These are phyloP conservation scores for Calycina herbarum DNA, from an alignment of 2,329 filamentous ascomycete genomes.

Conservation along the genomic window DNA sequence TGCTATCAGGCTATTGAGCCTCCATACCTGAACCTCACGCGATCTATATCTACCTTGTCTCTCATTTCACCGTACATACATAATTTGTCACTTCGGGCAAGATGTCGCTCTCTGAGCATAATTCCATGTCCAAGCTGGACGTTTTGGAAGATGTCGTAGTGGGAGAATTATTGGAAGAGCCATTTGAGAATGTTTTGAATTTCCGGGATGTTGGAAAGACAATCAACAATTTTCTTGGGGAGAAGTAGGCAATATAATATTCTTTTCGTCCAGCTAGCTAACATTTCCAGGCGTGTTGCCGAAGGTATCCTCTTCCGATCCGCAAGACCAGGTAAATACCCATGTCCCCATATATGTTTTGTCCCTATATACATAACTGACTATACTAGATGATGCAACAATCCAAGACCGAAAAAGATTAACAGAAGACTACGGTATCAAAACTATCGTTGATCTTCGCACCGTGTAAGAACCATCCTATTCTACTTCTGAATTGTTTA, in stretches of 20 bases:
- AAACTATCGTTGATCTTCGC: slow-evolving; percentile 75
- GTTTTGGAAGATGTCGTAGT: slow-evolving; percentile 1
- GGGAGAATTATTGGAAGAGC: background rate
- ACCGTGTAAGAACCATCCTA: slow-evolving; percentile 56
- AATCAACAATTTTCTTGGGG: slow-evolving; percentile 59
- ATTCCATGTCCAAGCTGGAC: background rate
- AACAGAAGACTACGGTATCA: slow-evolving; percentile 60
- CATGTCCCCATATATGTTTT: background rate
- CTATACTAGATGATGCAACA: slow-evolving; percentile 66
- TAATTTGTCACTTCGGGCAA: background rate
- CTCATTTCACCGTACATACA: background rate
- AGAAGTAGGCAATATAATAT: slow-evolving; percentile 49
- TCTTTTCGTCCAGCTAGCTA: background rate
- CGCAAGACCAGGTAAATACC: slow-evolving; percentile 55
- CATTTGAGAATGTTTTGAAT: slow-evolving; percentile 64
- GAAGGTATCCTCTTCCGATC: slow-evolving; percentile 69
- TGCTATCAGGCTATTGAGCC: background rate
- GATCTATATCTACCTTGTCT: background rate
- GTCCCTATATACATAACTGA: slow-evolving; percentile 17
- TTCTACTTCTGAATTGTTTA: background rate
- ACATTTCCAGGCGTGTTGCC: slow-evolving; percentile 45
- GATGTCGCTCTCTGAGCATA: background rate
- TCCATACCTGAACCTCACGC: background rate
- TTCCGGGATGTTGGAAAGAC: slow-evolving; percentile 74
- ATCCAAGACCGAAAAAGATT: slow-evolving; percentile 61